Base-by-base conservation (phyloP, 768 basidiomycete species). In the Suillus fuscotomentosus region DNA sequence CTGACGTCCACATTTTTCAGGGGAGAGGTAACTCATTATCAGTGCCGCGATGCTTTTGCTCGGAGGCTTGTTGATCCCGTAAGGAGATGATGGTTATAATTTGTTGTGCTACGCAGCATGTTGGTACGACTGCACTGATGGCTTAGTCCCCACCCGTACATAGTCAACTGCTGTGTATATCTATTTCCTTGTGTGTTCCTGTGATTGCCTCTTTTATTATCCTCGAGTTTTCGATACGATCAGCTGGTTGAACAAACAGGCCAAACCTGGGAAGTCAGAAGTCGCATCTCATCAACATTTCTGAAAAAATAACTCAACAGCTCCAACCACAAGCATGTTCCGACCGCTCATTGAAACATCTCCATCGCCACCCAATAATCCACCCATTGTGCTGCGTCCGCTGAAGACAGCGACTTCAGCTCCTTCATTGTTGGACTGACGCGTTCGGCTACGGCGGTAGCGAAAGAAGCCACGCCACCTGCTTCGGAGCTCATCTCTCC, bases 11-110 rank as follows among this genome's bases (percentile, higher is more conserved):
- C 53, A 59, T 20, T 27, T 10, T 43, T 41, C 69, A 97, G 95
- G 57, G 96, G 96, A 10, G 94, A 97, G 77, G 96, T 97, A 3
- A 99, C 95, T 0, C 97, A 98, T 77, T 95, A 96, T 74, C 92
- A 97, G 66, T 99, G 96, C 73, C 89, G 95, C 34, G 96, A 97
- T 72, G 82, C 84, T 0, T 97, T 95, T 72, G 80, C 92, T 11
- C 79, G 76, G 57, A 83, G 78, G 63, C 70, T 90, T 61, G 82
- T 81, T 53, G 82, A 84, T 65, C 77, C 69, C 39, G 54, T 60
- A 34, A 65, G 65, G 42, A 34, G 34, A 51, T 66, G 57, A 54
- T 59, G 15, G 17, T 6, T 6, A 20, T 27, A 27, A 17, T 27
- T 59, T 15, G 22, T 41, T 17, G 38, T 57, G 56, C 22, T 24